These are phyloP conservation scores for Sugiyamaella americana DNA, from an alignment of 805 yeast genomes.

Conservation along the genomic window DNA sequence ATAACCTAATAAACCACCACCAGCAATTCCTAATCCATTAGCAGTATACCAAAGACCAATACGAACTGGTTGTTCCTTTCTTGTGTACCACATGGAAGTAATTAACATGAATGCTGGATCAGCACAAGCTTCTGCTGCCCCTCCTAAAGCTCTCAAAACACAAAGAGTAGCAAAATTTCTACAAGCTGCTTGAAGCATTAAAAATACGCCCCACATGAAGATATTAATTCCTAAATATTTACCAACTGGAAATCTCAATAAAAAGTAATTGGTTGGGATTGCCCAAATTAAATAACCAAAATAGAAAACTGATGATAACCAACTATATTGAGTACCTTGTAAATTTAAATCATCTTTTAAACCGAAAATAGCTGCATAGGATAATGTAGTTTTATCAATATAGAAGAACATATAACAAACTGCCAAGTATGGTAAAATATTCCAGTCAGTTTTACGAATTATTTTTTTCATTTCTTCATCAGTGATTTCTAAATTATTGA, in stretches of 20 bases:
- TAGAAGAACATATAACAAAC: constrained; percentile 16
- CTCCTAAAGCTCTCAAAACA: constrained; percentile 14
- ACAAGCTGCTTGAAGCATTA: constrained; percentile 17
- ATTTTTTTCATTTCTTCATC: not conserved
- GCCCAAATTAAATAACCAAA: constrained; percentile 44
- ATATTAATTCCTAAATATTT: constrained; percentile 19
- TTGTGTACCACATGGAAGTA: constrained; percentile 50
- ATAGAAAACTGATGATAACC: constrained; percentile 43
- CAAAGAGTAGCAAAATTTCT: constrained; percentile 12
- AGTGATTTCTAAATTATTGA: not conserved
- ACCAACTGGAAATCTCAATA: constrained; percentile 22
- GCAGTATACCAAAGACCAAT: constrained; percentile 34
- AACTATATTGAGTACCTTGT: constrained; percentile 36
- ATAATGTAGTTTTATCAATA: constrained; percentile 45
- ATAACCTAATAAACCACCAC: constrained; percentile 47
- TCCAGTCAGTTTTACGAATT: constrained; percentile 11
- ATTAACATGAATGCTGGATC: constrained; percentile 50
- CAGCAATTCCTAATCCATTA: constrained; percentile 39
- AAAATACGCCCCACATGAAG: constrained; percentile 19
- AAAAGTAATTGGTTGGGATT: constrained; percentile 39
- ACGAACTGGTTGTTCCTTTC: constrained; percentile 43
- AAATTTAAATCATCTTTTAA: constrained; percentile 38
- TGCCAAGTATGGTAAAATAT: constrained; percentile 14
- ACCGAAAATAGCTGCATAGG: constrained; percentile 49
- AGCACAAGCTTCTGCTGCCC: constrained; percentile 18